Evolutionary conservation across 75 land plant species (phyloP), one percentile per base, ranked within the genome.

Genomic region (Cupressus sempervirens): DNA sequence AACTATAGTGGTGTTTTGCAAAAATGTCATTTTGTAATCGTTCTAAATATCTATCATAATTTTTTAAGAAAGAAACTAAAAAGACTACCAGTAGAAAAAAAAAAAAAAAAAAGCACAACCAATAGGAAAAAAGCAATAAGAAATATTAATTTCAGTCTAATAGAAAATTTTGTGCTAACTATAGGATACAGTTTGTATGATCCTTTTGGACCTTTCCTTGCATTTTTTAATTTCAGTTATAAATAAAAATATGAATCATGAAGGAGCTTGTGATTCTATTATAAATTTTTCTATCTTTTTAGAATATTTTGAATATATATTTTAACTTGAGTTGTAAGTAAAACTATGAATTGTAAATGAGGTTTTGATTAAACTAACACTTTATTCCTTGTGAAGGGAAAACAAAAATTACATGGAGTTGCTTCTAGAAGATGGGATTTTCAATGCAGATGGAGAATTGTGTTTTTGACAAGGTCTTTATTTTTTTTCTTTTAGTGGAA

Each of bases 341-440:
- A n/a, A 81, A 12, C 34, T 45, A 18, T n/a, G 18, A 43, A 35
- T 75, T 36, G 3, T 15, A 7, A 38, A 75, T 6, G 16, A 36
- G 46, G 10, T 45, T 8, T 9, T 46, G 14, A 20, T 4, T 45
- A 1, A 40, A 1, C 36, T 67, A 13, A 56, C 29, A 11, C 13
- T 53, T 56, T 43, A 23, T 18, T 43, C 30, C 12, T 18, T 75
- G 16, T 87, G 85, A 82, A 95, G 98, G 98, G 98, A 43, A 89
- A 92, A 90, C 80, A 93, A 89, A 80, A 85, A 90, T 38, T 89
- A 86, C 73, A 93, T 94, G 96, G 94, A 92, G 82, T 93, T 91
- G 9, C 89, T 96, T 76, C 89, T 97, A 4, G 99, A 98, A 34
- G 94, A 96, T 82, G 99, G 99, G 62, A 97, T 97, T 32, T 97